Evolutionary conservation across 1,139 yeast species (phyloP), one percentile per base, ranked within the genome.

Genomic region (Yamadazyma jaroonii): DNA sequence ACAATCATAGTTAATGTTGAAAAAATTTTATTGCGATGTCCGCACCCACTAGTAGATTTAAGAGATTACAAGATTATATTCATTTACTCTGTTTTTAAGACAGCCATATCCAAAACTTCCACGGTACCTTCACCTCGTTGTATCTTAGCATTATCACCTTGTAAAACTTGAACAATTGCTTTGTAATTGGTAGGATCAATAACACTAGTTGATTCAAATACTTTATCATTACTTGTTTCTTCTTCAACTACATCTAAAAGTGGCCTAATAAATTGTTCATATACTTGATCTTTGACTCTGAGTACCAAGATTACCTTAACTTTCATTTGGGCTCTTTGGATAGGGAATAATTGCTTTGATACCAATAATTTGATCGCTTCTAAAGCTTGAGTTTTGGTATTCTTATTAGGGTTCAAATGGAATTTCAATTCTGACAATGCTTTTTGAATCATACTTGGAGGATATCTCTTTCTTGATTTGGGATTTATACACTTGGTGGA

Each of bases 401-500:
- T 74, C 50, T 84, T 85, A 38, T 80, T 79, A n/a, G 90, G 77
- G 27, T 79, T 80, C 46, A 87, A 74, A 57, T 88, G 90, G 59
- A 84, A 88, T 46, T 89, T 90, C 37, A 89, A 61, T 53, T 87
- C 95, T 35, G 73, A 73, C 41, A 92, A 68, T 0, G 92, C 89
- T 61, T 92, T 94, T 46, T 87, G 95, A 40, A 92, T 85, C 83
- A 94, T 90, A 0, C 95, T 77, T 9, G 96, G 92, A 0, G 98
- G 96, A 53, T 92, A 92, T 52, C 97, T 80, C 54, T 92, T 87
- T 57, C 85, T 86, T 3, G 92, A 81, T 39, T 74, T 77, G 4
- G 98, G 97, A 52, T 94, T 90, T 38, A 94, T 84, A 55, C 97
- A 90, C 57, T 88, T 90, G 10, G 95, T 83, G 21, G 95, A 85